Evolutionary conservation across 2,329 filamentous ascomycete species (phyloP), one percentile per base, ranked within the genome.

Genomic region (Epichloe gansuensis): DNA sequence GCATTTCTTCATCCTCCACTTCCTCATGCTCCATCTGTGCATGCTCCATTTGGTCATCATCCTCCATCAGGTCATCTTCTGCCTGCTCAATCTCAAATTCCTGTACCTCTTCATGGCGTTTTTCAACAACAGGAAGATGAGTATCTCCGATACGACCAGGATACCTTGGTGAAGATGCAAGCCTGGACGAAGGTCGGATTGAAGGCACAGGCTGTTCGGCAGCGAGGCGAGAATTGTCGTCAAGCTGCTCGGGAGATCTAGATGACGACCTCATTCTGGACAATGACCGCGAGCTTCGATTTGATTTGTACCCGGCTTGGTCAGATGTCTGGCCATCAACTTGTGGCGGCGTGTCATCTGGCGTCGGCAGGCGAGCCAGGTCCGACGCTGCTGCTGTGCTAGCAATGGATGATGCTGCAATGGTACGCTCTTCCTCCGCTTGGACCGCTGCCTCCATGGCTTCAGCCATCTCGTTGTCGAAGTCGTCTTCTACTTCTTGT

Each of bases 261-360:
- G 47, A 21, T 27, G 42, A 38, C 8, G 36, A 39, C 15, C 43
- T 7, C 36, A 38, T 31, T 17, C 38, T 44, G 5, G 50, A 50
- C 15, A 43, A 47, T 8, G 50, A 43, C n/a, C 47, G 31, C 23
- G 51, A 51, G 6, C 36, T 48, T 7, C 12, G n/a, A 9, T 40
- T n/a, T 15, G 58, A 56, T 48, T 62, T 65, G 12, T 51, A 58
- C 2, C n/a, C 39, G 43, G 50, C 47, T 38, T 57, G 57, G 15
- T 57, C 56, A 7, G 53, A 51, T 36, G 15, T 41, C 21, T 61
- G 58, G 42, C 49, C 42, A 23, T 63, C 61, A 15, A 59, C 53
- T 23, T 71, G 69, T 1, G 72, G 71, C 15, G 71, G 71, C 50
- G 71, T 78, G 56, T 77, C 70, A 55, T 78, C 76, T 50, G 76